Conservation (phyloP, 345 rosid species). For the Acer yangbiense region DNA sequence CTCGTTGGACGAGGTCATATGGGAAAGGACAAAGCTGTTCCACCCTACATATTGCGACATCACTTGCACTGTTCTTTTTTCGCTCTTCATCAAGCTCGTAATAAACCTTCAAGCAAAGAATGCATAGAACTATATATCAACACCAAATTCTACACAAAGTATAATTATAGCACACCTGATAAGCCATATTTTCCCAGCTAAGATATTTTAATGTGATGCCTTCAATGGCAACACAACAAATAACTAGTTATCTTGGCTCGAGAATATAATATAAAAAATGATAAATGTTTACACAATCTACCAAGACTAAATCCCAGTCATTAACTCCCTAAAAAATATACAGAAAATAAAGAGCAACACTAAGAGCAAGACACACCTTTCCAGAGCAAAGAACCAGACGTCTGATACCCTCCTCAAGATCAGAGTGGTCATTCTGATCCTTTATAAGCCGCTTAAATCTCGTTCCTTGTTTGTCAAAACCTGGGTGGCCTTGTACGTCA, state of each 20-base stretch:
- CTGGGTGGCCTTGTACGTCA: slow-evolving; percentile 93
- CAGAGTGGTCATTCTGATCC: slow-evolving; percentile 81
- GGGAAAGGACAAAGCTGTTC: slow-evolving; percentile 88
- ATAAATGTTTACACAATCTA: neutral
- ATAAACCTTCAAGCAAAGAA: slow-evolving; percentile 40
- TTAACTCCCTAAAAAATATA: neutral
- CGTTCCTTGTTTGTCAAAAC: slow-evolving; percentile 96
- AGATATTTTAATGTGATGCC: neutral
- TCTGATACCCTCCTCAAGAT: slow-evolving; percentile 82
- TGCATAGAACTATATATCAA: slow-evolving; percentile 4
- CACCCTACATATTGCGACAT: slow-evolving; percentile 80
- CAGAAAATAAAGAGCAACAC: neutral
- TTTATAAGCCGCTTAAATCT: slow-evolving; percentile 89
- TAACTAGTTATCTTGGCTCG: neutral
- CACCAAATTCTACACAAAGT: slow-evolving; percentile 7
- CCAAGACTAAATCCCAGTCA: slow-evolving; percentile 4
- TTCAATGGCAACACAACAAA: neutral
- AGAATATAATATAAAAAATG: neutral
- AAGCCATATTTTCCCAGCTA: neutral
- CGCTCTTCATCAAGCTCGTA: slow-evolving; percentile 78
- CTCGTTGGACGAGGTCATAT: slow-evolving; percentile 76
- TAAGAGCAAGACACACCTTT: slow-evolving; percentile 48
- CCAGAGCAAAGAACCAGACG: slow-evolving; percentile 94
- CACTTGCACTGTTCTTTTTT: slow-evolving; percentile 44
- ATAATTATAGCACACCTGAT: neutral